Evolutionary conservation across 1,284 basidiomycete genomes (phyloP).

Genomic region (Afroboletus lepidellus): DNA sequence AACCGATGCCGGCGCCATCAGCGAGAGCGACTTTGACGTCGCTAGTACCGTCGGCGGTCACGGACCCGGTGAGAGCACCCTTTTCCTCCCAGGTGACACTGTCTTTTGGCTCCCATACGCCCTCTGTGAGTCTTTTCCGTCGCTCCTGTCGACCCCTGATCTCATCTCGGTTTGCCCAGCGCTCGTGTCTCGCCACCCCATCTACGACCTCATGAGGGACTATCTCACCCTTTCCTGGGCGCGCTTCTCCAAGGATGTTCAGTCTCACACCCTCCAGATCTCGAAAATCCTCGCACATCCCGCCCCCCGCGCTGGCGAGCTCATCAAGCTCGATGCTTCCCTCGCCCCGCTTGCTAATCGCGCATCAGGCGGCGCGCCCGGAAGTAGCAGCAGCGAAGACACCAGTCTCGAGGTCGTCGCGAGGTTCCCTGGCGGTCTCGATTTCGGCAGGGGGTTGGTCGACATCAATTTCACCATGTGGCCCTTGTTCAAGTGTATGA

Average conservation of each 20-base stretch:
- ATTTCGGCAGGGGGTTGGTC: conserved; percentile 80
- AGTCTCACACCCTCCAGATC: conserved; percentile 82
- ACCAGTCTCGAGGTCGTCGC: conserved; percentile 80
- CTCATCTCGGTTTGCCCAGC: conserved; percentile 42
- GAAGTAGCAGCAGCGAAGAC: conserved; percentile 56
- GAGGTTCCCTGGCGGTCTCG: conserved; percentile 80
- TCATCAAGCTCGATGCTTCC: conserved; percentile 78
- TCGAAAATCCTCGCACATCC: conserved; percentile 82
- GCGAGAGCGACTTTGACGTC: conserved; percentile 80
- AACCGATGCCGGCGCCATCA: conserved; percentile 71
- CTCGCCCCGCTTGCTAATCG: conserved; percentile 26
- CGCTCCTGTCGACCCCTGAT: not conserved
- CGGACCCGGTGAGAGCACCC: conserved; percentile 79
- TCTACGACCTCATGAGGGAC: conserved; percentile 92
- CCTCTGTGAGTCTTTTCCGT: conserved; percentile 59
- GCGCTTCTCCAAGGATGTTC: conserved; percentile 88
- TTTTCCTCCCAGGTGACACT: conserved; percentile 83
- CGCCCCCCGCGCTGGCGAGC: conserved; percentile 82
- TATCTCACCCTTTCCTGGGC: conserved; percentile 92
- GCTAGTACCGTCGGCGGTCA: conserved; percentile 69
- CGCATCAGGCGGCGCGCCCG: conserved; percentile 16
- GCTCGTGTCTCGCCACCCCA: conserved; percentile 85
- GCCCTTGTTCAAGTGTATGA: conserved; percentile 93
- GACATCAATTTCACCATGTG: conserved; percentile 95
- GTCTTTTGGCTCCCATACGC: conserved; percentile 94